Percentiles rank a stretch among this genome's conserved stretches.
Conservation (phyloP, 2,329 filamentous ascomycete species). For the Xylariomycetidae sp. region DNA sequence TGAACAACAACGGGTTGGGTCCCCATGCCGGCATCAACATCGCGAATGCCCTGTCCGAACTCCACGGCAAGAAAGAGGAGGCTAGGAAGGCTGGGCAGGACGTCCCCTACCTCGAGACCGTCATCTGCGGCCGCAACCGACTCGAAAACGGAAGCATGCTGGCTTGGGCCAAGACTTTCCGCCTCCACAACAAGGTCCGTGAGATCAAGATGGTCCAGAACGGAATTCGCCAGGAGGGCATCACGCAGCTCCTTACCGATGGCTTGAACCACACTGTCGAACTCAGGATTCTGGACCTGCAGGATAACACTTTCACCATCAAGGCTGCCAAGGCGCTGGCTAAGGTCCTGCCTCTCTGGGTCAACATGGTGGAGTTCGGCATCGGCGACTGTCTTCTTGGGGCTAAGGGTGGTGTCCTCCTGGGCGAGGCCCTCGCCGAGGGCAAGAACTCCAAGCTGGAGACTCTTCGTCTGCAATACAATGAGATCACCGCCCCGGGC, state of each 20-base stretch:
- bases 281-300: slow-evolving; percentile 77
- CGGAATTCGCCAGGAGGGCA: slow-evolving; percentile 90
- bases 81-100: slow-evolving; percentile 65
- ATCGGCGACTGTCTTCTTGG: slow-evolving; percentile 84
- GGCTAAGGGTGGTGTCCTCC: slow-evolving; percentile 65
- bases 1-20: slow-evolving; percentile 97
- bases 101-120: slow-evolving; percentile 84
- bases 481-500: slow-evolving; percentile 79
- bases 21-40: slow-evolving; percentile 85
- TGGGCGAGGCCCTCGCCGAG: slow-evolving; percentile 66
- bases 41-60: slow-evolving; percentile 75
- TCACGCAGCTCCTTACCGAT: slow-evolving; percentile 70
- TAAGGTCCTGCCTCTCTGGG: slow-evolving; percentile 68
- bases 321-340: slow-evolving; percentile 74
- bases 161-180: slow-evolving; percentile 85
- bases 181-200: slow-evolving; percentile 74
- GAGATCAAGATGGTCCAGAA: slow-evolving; percentile 97
- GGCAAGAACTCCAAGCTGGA: slow-evolving; percentile 76
- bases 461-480: slow-evolving; percentile 81
- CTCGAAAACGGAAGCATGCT: slow-evolving; percentile 95
- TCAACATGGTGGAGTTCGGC: slow-evolving; percentile 71
- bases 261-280: slow-evolving; percentile 66
- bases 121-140: slow-evolving; percentile 93
- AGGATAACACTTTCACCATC: slow-evolving; percentile 95
- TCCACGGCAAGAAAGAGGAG: slow-evolving; percentile 78